These are phyloP conservation scores for Penstemon davidsonii DNA, from an alignment of 257 asterid genomes.

Conservation along the genomic window DNA sequence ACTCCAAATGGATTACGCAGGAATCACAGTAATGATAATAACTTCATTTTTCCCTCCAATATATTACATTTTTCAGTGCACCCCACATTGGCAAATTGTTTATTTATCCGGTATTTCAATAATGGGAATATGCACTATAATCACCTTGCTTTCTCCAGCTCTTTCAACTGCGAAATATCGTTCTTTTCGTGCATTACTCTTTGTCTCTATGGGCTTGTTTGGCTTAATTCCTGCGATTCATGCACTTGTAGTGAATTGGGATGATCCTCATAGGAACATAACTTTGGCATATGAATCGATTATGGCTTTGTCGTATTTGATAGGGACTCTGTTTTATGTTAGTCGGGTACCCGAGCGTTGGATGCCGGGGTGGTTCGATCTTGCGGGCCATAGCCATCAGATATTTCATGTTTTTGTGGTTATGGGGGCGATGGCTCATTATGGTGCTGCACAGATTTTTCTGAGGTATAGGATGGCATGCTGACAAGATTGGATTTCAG, in stretches of 20 bases:
- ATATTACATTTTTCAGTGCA: conserved; percentile 87
- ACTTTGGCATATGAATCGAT: conserved; percentile 59
- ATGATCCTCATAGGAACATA: conserved; percentile 63
- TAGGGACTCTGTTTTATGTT: conserved; percentile 68
- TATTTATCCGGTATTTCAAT: conserved; percentile 69
- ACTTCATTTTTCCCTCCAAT: conserved; percentile 96
- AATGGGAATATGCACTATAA: conserved; percentile 66
- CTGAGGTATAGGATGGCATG: conserved; percentile 52
- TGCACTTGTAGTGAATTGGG: conserved; percentile 65
- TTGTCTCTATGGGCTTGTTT: conserved; percentile 80
- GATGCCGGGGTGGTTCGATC: conserved; percentile 89
- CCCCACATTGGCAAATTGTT: conserved; percentile 71
- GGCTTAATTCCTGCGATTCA: conserved; percentile 85
- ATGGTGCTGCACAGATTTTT: conserved; percentile 86
- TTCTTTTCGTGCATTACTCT: conserved; percentile 63
- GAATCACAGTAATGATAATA: conserved; percentile 91
- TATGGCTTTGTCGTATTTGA: conserved; percentile 76
- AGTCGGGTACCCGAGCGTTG: conserved; percentile 78
- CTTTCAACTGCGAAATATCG: conserved; percentile 59
- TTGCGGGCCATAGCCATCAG: conserved; percentile 96
- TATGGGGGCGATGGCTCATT: conserved; percentile 89
- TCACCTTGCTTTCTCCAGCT: conserved; percentile 69
- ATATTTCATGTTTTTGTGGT: conserved; percentile 88
- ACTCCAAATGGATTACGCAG: conserved; percentile 80
- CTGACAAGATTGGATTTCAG: neutral